Percentiles rank a stretch among this genome's conserved stretches.
Evolutionary conservation across 2,329 filamentous ascomycete genomes (phyloP).

Genomic region (Cladosporium sp.): DNA sequence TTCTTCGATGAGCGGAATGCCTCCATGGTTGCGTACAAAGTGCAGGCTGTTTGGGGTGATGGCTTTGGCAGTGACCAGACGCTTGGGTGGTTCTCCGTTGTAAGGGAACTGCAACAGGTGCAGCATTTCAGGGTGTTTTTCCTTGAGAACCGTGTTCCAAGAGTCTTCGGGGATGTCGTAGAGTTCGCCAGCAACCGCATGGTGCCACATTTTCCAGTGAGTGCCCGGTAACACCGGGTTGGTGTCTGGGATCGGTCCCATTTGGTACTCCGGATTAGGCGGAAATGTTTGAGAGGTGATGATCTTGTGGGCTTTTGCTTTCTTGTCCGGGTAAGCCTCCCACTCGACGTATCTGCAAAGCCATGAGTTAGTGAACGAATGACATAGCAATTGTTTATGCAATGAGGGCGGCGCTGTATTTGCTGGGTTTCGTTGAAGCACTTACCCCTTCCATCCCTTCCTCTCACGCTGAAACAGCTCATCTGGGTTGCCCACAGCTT

Average conservation of each 20-base stretch:
- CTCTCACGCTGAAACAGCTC: conserved; percentile 42
- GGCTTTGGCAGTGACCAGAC: conserved; percentile 44
- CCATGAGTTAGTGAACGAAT: conserved; percentile 22
- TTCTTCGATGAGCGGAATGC: conserved; percentile 55
- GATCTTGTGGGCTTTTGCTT: conserved; percentile 48
- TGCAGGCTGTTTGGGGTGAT: conserved; percentile 54
- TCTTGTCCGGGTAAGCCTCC: conserved; percentile 60
- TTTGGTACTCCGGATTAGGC: conserved; percentile 52
- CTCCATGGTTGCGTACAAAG: conserved; percentile 62
- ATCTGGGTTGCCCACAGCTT: conserved; percentile 37
- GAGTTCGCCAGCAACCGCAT: conserved; percentile 48
- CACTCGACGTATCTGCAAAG: conserved; percentile 53
- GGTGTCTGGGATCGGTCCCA: conserved; percentile 51
- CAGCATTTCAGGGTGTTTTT: conserved; percentile 59
- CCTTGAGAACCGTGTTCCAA: conserved; percentile 52
- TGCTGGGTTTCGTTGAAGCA: conserved; percentile 5
- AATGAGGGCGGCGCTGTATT: too few species aligned
- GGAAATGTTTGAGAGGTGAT: conserved; percentile 43
- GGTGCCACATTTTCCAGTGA: conserved; percentile 57
- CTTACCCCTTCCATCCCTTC: conserved; percentile 45
- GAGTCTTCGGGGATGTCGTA: conserved; percentile 47
- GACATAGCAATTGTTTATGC: too few species aligned
- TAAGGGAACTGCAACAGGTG: conserved; percentile 62
- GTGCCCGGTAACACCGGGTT: conserved; percentile 56
- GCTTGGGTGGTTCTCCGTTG: conserved; percentile 57